Base-by-base conservation (phyloP, 129 eudicot species). In the Flaveria brownii region DNA sequence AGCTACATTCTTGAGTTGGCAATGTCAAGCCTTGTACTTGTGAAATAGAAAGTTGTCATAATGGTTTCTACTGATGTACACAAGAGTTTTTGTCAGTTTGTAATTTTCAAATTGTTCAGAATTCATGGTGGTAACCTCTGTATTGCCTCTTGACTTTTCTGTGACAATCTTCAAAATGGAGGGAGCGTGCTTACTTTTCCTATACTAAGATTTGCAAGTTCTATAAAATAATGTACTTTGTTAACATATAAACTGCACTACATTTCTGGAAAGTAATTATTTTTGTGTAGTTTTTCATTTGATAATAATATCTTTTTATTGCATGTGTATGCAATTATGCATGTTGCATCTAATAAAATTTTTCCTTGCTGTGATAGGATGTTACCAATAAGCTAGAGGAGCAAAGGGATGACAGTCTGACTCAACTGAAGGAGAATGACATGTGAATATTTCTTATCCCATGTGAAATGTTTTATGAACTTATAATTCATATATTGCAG, bases 351-450 rank as follows among this genome's bases (percentile, higher is more conserved):
- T 71, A 50, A 62, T 43, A 43, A 51, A 13, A 8, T 42, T 55
- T 71, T 14, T 79, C n/a, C n/a, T 65, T 33, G 70, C 51, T 85
- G 62, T 71, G 71, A 68, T 72, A 93, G 98, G 98, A 93, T 45
- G 97, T 93, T 67, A 84, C 96, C 83, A 78, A 7, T 82, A 93
- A 88, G 88, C 91, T 93, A 83, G 98, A 93, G 74, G 93, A 90
- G 87, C 98, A 93, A 81, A 88, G 89, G 81, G 97, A 86, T 76
- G 98, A 93, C 76, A 85, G 89, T 70, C 76, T 93, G 75, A 75
- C 91, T 65, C 98, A 93, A 82, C 86, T 90, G 73, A 88, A 88
- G 81, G 98, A 93, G 83, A 93, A 93, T 79, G 98, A 88, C 73
- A 93, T 87, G 98, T 93, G 59, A 86, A 80, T 59, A 23, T 45